Base-by-base conservation (phyloP, 345 rosid species). In the Pistacia atlantica region DNA sequence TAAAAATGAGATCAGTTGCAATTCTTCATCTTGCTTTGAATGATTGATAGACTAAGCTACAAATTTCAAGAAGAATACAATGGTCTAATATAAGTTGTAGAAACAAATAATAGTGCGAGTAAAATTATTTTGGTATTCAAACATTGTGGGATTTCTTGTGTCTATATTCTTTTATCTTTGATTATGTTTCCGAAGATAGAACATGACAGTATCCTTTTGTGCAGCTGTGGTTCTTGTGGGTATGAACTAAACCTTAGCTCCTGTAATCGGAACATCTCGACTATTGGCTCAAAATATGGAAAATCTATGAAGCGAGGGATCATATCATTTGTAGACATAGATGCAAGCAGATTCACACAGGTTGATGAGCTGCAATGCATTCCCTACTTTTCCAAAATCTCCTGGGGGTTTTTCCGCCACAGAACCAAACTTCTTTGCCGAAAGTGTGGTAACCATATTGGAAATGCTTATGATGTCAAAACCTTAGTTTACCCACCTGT, bases 201-300 rank as follows among this genome's bases (percentile, higher is more conserved):
- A 65, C 45, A 74, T 52, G 69, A 65, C 14, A 38, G 3, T 38
- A 11, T 14, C 33, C 67, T 75, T 57, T 82, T n/a, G 49, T 88
- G 88, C 91, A 96, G 99, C 78, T 96, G 99, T 65, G 99, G 99
- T 65, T 80, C 88, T 57, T 96, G 99, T 76, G 98, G 98, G 51
- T 96, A 90, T 61, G 99, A 93, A 81, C 84, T 93, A 72, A 93
- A 91, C 85, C 81, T 96, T 57, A 90, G 92, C 84, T 93, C 99
- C n/a, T 87, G 90, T 18, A 96, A 90, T 77, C 88, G 99, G 45
- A 96, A 87, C 87, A 93, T 92, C 5, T 82, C 99, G 7, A 80
- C 87, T 1, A 92, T 96, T 11, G 98, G 97, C 79, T 90, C 93
- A 1, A 93, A 93, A 76, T 96, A 96, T 57, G 93, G 97, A 49